Evolutionary conservation across 2,329 filamentous ascomycete genomes (phyloP).

Genomic region (Fusarium oligoseptatum): DNA sequence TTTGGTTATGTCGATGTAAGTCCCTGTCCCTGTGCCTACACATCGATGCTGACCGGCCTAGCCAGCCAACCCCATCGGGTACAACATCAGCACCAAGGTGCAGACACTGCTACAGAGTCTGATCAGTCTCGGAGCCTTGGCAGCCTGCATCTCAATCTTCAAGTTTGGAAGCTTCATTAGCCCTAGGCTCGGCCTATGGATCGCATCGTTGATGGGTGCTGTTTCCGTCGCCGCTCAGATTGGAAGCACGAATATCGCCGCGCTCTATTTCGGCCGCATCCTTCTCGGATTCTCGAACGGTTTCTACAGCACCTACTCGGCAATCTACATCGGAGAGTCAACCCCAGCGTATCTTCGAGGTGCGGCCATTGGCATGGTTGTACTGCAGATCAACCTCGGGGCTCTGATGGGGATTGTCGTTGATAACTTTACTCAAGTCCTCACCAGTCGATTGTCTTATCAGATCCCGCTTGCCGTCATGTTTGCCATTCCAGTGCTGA

Average conservation of each 20-base stretch:
- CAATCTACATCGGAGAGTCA: neutral
- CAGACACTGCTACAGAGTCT: neutral
- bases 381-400: neutral
- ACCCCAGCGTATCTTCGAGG: neutral
- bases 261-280: neutral
- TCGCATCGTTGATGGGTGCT: neutral
- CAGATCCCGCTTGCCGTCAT: neutral
- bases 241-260: neutral
- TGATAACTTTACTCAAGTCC: neutral
- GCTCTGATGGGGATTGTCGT: neutral
- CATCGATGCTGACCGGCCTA: neutral
- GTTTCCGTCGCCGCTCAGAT: neutral
- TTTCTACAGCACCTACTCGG: neutral
- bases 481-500: neutral
- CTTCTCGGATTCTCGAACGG: neutral
- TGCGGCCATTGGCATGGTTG: neutral
- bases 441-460: neutral
- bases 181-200: neutral
- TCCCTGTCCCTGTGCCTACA: neutral
- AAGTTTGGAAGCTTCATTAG: neutral
- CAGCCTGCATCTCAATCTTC: neutral
- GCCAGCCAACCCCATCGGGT: neutral
- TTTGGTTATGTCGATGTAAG: neutral
- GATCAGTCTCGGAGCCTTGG: neutral
- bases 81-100: neutral